Evolutionary conservation across 208 protist genomes (phyloP).

Genomic region (Leishmania mexicana): DNA sequence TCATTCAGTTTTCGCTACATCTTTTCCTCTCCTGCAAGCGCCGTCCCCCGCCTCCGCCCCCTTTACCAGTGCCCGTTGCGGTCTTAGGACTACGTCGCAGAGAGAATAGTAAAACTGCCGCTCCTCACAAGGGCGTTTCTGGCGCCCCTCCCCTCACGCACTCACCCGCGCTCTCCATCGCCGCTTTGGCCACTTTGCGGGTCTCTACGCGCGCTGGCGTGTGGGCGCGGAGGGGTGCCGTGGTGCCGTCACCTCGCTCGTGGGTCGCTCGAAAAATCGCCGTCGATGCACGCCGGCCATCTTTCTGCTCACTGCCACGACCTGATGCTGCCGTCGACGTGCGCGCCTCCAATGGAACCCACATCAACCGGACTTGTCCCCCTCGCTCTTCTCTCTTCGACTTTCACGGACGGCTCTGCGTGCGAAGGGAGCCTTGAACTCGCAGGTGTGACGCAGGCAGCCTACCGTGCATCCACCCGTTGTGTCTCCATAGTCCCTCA

Average conservation of each 20-base stretch:
- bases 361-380: neutral
- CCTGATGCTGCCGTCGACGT: neutral
- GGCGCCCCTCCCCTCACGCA: too few species aligned
- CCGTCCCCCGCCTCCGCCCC: too few species aligned
- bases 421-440: neutral
- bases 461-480: neutral
- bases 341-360: neutral
- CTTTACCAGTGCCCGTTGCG: too few species aligned
- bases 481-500: neutral
- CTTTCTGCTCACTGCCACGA: neutral
- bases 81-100: too few species aligned
- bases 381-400: neutral
- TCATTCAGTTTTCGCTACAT: too few species aligned
- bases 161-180: neutral
- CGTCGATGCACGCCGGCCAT: neutral
- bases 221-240: neutral
- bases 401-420: neutral
- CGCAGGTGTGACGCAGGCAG: neutral
- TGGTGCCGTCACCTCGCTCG: neutral
- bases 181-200: neutral
- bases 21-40: too few species aligned
- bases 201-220: neutral
- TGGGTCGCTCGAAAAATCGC: neutral
- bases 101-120: too few species aligned
- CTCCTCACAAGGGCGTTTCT: too few species aligned